Evolutionary conservation across 2,329 filamentous ascomycete genomes (phyloP), one percentile per base, ranked within the genome.

Genomic region (Chaetomiaceae sp.): DNA sequence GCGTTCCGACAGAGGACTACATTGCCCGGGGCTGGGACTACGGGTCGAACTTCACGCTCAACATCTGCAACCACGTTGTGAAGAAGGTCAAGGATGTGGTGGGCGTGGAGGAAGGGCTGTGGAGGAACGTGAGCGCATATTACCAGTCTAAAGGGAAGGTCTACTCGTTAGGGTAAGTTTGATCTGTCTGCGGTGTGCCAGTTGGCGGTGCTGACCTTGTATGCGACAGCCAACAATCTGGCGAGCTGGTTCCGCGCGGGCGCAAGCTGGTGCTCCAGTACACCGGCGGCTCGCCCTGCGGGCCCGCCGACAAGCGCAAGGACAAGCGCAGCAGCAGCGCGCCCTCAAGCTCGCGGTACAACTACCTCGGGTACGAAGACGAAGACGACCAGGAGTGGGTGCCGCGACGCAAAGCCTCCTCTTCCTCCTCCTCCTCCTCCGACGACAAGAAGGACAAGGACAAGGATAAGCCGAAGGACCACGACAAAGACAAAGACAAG

Each of bases 231-330:
- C 70, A 75, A 56, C 71, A 82, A 60, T 78, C 75, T 1, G 70
- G 74, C 42, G 61, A 69, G 6, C 62, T 82, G 15, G 61, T 68
- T 59, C 78, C 74, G 54, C 76, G 85, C 43, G 86, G 87, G 39
- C 78, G 83, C 58, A 87, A 88, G 63, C 73, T 91, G 3, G 78
- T 90, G 11, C 68, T 91, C 17, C 85, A 88, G 60, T 91, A 91
- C 64, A 82, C 76, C 0, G 77, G 81, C 56, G 87, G 87, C 33
- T 91, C 87, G 0, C 85, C 84, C 0, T 91, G 87, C 60, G 84
- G 49, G 20, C 10, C 43, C 3, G 33, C 71, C 51, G 75, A 65
- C 38, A 69, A 74, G 33, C 54, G 56, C 47, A 70, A 69, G 47
- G 43, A 55, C 22, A 55, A 49, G 37, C 56, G 59, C 29, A 9